Base-by-base conservation (phyloP, 345 rosid species). In the Populus tremula region DNA sequence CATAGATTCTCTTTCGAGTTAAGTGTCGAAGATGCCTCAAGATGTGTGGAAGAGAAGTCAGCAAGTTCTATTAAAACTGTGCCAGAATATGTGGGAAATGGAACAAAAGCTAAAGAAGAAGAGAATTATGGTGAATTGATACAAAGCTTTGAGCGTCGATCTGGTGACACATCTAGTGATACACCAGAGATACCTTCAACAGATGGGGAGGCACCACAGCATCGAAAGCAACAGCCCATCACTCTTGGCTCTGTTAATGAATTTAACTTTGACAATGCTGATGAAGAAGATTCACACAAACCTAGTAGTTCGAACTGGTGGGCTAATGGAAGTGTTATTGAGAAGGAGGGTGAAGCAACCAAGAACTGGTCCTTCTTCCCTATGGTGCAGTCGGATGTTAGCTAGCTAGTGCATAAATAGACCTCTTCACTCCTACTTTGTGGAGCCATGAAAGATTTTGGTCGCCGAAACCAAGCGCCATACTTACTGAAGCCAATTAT, bases 351-450 rank as follows among this genome's bases (percentile, higher is more conserved):
- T 29, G 85, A 74, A 23, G 66, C 82, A 36, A 69, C 82, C 43
- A 83, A 81, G 66, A 90, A 87, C 69, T 93, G 98, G 99, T 90
- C 97, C 9, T 92, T 91, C 87, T 93, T 92, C 87, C 98, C 94
- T 25, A 79, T 91, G 84, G 79, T 89, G 78, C 97, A 89, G 75
- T 81, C 96, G 72, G 84, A 91, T 80, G 85, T 90, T 21, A 82
- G 92, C 84, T 92, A 87, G 88, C 82, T 23, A 36, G 66, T 69
- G 65, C 25, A 27, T 27, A 31, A 31, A 27, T n/a, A 36, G 77
- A 53, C n/a, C 68, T 62, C 9, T 27, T 50, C 76, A 18, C 69
- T 62, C 59, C 71, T 8, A 1, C 23, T 68, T 77, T 25, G 25
- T 4, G 69, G 70, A 70, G 50, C 82, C 45, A 50, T 76, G 11